These are phyloP conservation scores for Pichia sp. DNA, from an alignment of 1,139 yeast genomes.

Conservation along the genomic window DNA sequence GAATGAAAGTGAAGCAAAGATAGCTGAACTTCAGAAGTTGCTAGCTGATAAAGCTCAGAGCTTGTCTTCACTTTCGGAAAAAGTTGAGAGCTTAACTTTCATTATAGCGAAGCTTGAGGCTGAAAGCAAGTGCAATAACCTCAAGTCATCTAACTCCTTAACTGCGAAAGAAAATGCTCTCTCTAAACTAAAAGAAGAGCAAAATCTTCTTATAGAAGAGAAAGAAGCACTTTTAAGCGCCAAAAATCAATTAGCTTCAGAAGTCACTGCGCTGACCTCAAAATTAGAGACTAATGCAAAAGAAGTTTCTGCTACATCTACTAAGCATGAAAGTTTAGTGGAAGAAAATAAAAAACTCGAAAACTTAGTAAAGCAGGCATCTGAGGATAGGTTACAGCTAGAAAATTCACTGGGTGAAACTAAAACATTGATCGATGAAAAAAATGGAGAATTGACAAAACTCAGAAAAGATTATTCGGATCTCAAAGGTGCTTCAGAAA, in stretches of 20 bases:
- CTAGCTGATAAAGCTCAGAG: not conserved
- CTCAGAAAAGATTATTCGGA: not conserved
- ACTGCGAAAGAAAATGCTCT: not conserved
- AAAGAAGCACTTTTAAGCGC: not conserved
- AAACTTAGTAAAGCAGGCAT: not conserved
- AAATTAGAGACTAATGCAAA: not conserved
- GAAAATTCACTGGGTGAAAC: not conserved
- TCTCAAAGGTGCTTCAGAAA: not conserved
- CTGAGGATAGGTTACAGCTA: not conserved
- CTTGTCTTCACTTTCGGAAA: not conserved
- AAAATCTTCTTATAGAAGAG: not conserved
- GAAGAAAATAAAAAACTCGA: not conserved
- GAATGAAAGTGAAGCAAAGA: not conserved
- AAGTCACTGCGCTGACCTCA: not conserved
- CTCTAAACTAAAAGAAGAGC: too few relatives aligned
- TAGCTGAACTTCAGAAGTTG: not conserved
- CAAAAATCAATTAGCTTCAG: not conserved
- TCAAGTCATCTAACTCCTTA: not conserved
- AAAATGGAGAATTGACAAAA: not conserved
- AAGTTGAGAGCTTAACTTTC: not conserved
- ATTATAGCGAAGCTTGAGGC: not conserved
- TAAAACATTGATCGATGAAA: not conserved
- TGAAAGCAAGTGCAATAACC: not conserved
- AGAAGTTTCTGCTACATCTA: not conserved
- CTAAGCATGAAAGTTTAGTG: not conserved